Evolutionary conservation across 2,329 filamentous ascomycete species (phyloP).

Genomic region (Fusarium lyarnte): DNA sequence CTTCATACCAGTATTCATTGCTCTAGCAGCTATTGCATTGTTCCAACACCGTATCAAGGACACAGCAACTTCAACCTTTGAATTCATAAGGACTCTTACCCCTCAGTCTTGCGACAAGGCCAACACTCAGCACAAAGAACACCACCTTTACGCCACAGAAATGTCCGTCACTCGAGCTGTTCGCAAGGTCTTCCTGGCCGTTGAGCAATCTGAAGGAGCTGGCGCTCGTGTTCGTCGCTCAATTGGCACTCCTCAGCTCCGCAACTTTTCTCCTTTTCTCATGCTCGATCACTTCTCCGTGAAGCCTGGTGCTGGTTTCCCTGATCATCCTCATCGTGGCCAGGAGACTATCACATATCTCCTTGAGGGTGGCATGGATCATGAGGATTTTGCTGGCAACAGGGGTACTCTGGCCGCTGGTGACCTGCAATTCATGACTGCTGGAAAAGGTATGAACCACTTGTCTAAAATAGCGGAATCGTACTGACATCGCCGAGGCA

Average conservation of each 20-base stretch:
- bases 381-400: conserved; percentile 91
- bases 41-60: conserved; percentile 40
- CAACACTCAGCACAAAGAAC: conserved; percentile 16
- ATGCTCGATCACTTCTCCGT: conserved; percentile 96
- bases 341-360: conserved; percentile 93
- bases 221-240: conserved; percentile 88
- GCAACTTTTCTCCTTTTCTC: conserved; percentile 90
- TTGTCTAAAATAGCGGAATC: too few species aligned
- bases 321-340: conserved; percentile 84
- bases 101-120: not conserved
- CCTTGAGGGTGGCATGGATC: conserved; percentile 84
- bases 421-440: conserved; percentile 99
- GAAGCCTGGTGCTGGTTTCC: conserved; percentile 84
- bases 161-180: conserved; percentile 80
- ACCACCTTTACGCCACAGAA: conserved; percentile 52
- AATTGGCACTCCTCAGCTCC: conserved; percentile 83
- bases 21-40: conserved; percentile 42
- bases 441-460: conserved; percentile 60
- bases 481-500: conserved; percentile 61
- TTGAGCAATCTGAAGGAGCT: conserved; percentile 87
- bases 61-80: conserved; percentile 30
- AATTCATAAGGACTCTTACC: conserved; percentile 22
- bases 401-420: conserved; percentile 83
- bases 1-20: conserved; percentile 45
- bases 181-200: conserved; percentile 82